Base-by-base conservation (phyloP, 768 basidiomycete genomes). In the Boletus patriciae region DNA sequence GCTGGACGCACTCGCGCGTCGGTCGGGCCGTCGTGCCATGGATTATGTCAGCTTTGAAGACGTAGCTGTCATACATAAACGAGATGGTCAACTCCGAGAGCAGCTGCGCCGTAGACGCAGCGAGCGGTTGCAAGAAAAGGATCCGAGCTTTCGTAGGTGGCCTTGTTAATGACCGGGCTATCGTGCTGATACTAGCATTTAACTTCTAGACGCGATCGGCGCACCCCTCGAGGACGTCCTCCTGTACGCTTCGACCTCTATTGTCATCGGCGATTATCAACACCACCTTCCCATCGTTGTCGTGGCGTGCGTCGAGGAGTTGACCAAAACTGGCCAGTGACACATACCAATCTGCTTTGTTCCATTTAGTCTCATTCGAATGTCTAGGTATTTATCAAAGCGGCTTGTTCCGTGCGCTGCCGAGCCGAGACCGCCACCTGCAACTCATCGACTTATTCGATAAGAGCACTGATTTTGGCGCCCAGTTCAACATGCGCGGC, bases 271-370 rank as follows among this genome's bases (percentile, higher is more conserved):
- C 4, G 77, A 77, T 18, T 72, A 70, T 36, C 69, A 70, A 41
- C 73, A 79, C 43, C 54, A 74, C 54, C 58, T 79, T 2, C 78
- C 78, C 7, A 55, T 71, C 23, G 74, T 77, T 3, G 75, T 75
- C 37, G 70, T 75, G 4, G 69, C 75, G 0, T 78, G 76, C 52
- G 57, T 81, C 25, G 80, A 81, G 43, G 78, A 81, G 60, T 62
- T 81, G 34, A 78, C 78, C 52, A 74, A 77, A 21, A 78, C 77
- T 15, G 79, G 79, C 70, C 18, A 40, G 46, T 60, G 31, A 43
- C 19, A 2, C 29, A 5, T 45, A 31, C 21, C 10, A 12, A 13
- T 34, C 23, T 21, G 8, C 48, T 18, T n/a, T 46, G 15, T 43
- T 41, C 52, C 46, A 46, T 36, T 34, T 33, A 1, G 3, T 46